phyloP scores from a whole-genome alignment of 23 red algal genomes.

The Gracilariopsis chorda region DNA sequence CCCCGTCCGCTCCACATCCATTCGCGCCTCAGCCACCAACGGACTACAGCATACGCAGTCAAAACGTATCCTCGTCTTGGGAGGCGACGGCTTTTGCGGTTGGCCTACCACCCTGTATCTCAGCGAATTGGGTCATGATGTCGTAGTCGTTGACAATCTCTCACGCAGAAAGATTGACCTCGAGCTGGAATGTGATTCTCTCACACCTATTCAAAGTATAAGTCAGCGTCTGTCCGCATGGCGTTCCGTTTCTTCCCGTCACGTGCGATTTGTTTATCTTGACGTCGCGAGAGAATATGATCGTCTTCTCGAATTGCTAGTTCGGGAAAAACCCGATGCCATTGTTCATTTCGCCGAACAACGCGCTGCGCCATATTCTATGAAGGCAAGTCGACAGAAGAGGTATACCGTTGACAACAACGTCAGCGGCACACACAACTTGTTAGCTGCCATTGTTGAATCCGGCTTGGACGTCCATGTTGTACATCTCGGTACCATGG shows the following conservation, averaged over 20 bases:
- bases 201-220: conserved; percentile 91
- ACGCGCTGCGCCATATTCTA: conserved; percentile 92
- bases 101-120: conserved; percentile 95
- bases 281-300: conserved; percentile 90
- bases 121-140: conserved; percentile 88
- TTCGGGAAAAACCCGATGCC: conserved; percentile 74
- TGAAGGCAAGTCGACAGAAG: conserved; percentile 90
- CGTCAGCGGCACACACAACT: conserved; percentile 90
- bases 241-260: conserved; percentile 46
- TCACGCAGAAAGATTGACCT: conserved; percentile 96
- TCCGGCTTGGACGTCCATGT: conserved; percentile 84
- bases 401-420: conserved; percentile 98
- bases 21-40: not conserved
- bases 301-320: conserved; percentile 69
- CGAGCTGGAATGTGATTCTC: conserved; percentile 85
- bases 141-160: conserved; percentile 98
- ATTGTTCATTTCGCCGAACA: conserved; percentile 99
- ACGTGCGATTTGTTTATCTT: conserved; percentile 78
- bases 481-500: conserved; percentile 99
- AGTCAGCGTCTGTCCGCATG: conserved; percentile 73
- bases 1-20: not conserved
- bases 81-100: conserved; percentile 98
- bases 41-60: not conserved
- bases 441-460: conserved; percentile 91
- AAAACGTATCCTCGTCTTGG: conserved; percentile 78